Percentiles rank a stretch among this genome's conserved stretches.
Conservation (phyloP, 371 early-diverging fungal species). For the Haplosporangium sp. region DNA sequence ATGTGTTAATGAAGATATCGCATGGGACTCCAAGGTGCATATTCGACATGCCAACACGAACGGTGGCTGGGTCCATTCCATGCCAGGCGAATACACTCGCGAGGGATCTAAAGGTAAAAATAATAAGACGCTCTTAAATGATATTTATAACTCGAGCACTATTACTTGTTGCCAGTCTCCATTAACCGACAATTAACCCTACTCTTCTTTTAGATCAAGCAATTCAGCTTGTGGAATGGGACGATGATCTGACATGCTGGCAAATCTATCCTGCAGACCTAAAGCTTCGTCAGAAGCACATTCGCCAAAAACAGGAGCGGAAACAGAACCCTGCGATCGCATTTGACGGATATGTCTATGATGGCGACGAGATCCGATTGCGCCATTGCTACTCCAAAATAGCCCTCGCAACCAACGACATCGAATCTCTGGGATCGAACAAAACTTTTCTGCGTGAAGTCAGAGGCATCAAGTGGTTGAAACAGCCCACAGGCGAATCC, state of each 20-base stretch:
- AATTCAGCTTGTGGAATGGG: slow-evolving; percentile 47
- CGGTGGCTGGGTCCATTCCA: slow-evolving; percentile 88
- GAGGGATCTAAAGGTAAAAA: slow-evolving; percentile 25
- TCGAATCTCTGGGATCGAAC: slow-evolving; percentile 39
- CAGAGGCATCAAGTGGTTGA: slow-evolving; percentile 29
- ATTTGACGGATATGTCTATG: slow-evolving; percentile 40
- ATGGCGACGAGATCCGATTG: slow-evolving; percentile 40
- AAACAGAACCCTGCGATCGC: slow-evolving; percentile 11
- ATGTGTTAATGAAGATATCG: neutral
- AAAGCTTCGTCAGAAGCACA: slow-evolving; percentile 10
- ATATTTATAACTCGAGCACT: no score
- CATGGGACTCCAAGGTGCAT: neutral
- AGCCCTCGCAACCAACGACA: slow-evolving; percentile 37
- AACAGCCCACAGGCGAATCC: slow-evolving; percentile 24
- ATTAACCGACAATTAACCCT: neutral
- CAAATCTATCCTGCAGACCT: slow-evolving; percentile 43
- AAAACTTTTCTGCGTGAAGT: slow-evolving; percentile 38
- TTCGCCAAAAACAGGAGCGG: slow-evolving; percentile 15
- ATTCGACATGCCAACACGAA: slow-evolving; percentile 71
- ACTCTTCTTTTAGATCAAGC: slow-evolving; percentile 30
- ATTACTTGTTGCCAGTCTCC: no score
- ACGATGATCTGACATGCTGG: slow-evolving; percentile 49
- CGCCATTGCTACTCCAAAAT: slow-evolving; percentile 47
- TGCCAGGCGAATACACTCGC: slow-evolving; percentile 42
- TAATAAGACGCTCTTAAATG: neutral